Evolutionary conservation across 352 stramenopile species (phyloP).

Genomic region (Pythium sp.): DNA sequence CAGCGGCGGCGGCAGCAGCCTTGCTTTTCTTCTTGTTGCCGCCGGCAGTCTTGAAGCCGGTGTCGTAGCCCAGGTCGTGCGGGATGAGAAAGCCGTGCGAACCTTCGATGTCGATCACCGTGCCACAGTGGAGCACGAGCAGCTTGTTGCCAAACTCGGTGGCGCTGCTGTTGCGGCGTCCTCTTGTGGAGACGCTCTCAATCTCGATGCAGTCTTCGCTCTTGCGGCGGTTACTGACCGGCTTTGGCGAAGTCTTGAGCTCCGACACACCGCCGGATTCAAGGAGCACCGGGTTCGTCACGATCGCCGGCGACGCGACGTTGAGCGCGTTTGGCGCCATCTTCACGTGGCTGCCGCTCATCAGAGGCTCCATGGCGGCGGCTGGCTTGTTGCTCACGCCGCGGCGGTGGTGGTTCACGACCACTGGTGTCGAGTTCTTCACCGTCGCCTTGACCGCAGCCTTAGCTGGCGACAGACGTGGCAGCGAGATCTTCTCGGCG

Average conservation of each 20-base stretch:
- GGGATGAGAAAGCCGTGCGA: constrained; percentile 76
- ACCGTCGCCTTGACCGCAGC: constrained; percentile 9
- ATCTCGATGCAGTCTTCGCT: constrained; percentile 20
- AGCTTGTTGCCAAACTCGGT: constrained; percentile 47
- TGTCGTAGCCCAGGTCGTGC: constrained; percentile 49
- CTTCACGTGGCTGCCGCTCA: constrained; percentile 21
- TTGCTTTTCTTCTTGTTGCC: constrained; percentile 17
- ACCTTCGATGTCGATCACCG: constrained; percentile 75
- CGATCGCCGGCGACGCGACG: constrained; percentile 38
- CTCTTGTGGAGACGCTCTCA: constrained; percentile 10
- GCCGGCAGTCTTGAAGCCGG: constrained; percentile 11
- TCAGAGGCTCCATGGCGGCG: constrained; percentile 14
- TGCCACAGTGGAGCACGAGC: constrained; percentile 72
- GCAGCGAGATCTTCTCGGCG: constrained; percentile 47
- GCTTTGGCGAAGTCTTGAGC: constrained; percentile 9
- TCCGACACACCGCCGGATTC: constrained; percentile 17
- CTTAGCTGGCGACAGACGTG: constrained; percentile 39
- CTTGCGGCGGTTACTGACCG: constrained; percentile 10
- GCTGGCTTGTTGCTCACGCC: constrained; percentile 12
- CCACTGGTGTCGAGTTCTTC: constrained; percentile 18
- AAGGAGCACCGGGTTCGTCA: constrained; percentile 19
- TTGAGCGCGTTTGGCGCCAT: constrained; percentile 27
- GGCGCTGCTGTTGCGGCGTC: constrained; percentile 24
- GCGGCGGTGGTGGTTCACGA: constrained; percentile 19
- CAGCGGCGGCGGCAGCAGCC: not conserved